These are phyloP conservation scores for Cicer bijugum DNA, from an alignment of 306 rosid species.

Conservation along the genomic window DNA sequence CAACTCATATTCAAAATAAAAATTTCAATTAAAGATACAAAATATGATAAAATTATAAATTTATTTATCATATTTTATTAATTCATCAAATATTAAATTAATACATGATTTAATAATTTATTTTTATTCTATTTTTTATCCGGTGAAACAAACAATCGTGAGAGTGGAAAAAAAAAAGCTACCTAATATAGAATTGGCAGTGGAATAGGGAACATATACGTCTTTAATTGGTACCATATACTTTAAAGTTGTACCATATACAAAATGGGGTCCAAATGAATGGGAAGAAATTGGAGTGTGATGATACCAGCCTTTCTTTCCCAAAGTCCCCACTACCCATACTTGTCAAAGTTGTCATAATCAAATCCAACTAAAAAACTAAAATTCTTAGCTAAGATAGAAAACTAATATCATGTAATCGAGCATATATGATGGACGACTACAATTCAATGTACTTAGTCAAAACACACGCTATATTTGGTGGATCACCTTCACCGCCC, in stretches of 20 bases:
- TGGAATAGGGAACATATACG: too few relatives aligned
- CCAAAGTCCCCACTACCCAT: slow-evolving; percentile 13
- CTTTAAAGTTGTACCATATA: not conserved
- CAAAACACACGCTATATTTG: slow-evolving; percentile 29
- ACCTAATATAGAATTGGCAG: too few relatives aligned
- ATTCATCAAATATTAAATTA: too few relatives aligned
- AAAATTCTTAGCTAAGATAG: slow-evolving; percentile 2
- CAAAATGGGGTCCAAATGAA: slow-evolving; percentile 1
- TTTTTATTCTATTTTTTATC: too few relatives aligned
- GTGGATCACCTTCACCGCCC: slow-evolving; percentile 31
- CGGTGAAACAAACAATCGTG: too few relatives aligned
- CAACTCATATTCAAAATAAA: too few relatives aligned
- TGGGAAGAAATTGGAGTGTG: not conserved
- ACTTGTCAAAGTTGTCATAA: not conserved
- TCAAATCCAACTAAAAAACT: slow-evolving; percentile 24
- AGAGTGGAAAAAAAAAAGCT: too few relatives aligned
- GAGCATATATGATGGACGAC: not conserved
- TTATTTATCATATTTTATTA: too few relatives aligned
- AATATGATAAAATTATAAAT: too few relatives aligned
- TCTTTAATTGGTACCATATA: too few relatives aligned
- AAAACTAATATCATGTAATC: slow-evolving; percentile 28
- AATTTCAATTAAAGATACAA: too few relatives aligned
- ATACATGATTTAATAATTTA: too few relatives aligned
- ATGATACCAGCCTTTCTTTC: not conserved
- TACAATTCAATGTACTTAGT: slow-evolving; percentile 18